Conservation (phyloP, 2,329 filamentous ascomycete species). For the Cercospora nicotianae region DNA sequence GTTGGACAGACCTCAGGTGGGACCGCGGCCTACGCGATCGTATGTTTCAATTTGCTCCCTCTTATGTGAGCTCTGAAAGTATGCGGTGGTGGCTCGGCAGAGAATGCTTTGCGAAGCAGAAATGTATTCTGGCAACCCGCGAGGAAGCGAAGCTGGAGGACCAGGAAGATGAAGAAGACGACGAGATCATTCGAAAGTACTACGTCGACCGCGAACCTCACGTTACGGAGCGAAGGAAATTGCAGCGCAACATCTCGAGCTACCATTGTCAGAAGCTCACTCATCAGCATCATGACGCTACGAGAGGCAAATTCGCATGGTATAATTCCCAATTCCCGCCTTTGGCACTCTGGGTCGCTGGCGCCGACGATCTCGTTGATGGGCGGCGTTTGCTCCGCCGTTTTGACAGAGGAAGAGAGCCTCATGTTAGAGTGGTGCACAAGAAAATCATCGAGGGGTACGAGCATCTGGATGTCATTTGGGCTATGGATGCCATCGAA, state of each 20-base stretch:
- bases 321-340: conserved; percentile 78
- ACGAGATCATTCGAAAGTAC: conserved; percentile 42
- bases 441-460: conserved; percentile 81
- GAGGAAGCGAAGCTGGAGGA: conserved; percentile 67
- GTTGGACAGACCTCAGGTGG: conserved; percentile 84
- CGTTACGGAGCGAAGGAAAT: conserved; percentile 31
- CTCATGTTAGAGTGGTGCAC: conserved; percentile 77
- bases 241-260: conserved; percentile 35
- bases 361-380: conserved; percentile 81
- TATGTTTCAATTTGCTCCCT: conserved; percentile 89
- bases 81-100: conserved; percentile 96
- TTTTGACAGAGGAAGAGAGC: conserved; percentile 75
- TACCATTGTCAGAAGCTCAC: conserved; percentile 35
- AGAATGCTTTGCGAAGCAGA: conserved; percentile 80
- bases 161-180: conserved; percentile 47
- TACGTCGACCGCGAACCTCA: conserved; percentile 35
- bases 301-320: conserved; percentile 62
- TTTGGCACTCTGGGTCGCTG: conserved; percentile 84
- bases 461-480: conserved; percentile 92
- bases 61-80: conserved; percentile 83
- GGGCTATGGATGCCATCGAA: conserved; percentile 85
- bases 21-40: conserved; percentile 74
- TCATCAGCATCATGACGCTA: conserved; percentile 35
- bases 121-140: conserved; percentile 79
- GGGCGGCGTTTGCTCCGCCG: conserved; percentile 71